phyloP scores from a whole-genome alignment of 441 rosid genomes.

The Biscutella auriculata region DNA sequence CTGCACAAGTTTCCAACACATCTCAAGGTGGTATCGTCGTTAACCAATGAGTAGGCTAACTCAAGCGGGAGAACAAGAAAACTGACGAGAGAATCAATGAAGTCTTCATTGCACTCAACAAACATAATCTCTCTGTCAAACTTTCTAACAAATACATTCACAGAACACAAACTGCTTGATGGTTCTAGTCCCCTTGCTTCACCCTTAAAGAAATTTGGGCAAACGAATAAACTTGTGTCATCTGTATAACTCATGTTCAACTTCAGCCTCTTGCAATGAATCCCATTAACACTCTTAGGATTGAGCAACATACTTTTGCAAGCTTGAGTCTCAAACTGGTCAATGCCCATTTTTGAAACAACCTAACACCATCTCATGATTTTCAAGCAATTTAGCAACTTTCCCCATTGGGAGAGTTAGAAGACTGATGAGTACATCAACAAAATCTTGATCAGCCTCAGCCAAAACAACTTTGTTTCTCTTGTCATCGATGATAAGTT shows the following conservation, averaged over 20 bases:
- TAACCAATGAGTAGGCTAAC: neutral
- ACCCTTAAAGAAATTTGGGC: neutral
- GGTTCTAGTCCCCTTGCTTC: neutral
- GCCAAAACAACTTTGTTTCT: slow-evolving; percentile 10
- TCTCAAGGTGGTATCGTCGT: neutral
- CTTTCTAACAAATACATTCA: neutral
- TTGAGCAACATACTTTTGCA: neutral
- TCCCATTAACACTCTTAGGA: neutral
- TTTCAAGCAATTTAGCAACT: neutral
- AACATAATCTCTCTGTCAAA: neutral
- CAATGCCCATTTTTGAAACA: neutral
- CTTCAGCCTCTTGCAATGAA: neutral
- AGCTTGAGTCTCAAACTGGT: neutral
- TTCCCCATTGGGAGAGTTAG: neutral
- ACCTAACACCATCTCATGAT: neutral
- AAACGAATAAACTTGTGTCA: neutral
- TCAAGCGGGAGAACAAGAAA: neutral
- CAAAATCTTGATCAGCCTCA: slow-evolving; percentile 4
- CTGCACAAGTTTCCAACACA: neutral
- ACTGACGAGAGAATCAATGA: neutral
- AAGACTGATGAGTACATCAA: neutral
- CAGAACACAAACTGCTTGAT: neutral
- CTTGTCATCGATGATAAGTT: slow-evolving; percentile 3
- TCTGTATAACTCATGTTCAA: neutral
- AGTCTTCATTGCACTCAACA: neutral